A percentile compares a stretch with the other conserved stretches of the same genome.
phyloP scores from a whole-genome alignment of 202 grass and related monocot species.

The Setaria viridis region DNA sequence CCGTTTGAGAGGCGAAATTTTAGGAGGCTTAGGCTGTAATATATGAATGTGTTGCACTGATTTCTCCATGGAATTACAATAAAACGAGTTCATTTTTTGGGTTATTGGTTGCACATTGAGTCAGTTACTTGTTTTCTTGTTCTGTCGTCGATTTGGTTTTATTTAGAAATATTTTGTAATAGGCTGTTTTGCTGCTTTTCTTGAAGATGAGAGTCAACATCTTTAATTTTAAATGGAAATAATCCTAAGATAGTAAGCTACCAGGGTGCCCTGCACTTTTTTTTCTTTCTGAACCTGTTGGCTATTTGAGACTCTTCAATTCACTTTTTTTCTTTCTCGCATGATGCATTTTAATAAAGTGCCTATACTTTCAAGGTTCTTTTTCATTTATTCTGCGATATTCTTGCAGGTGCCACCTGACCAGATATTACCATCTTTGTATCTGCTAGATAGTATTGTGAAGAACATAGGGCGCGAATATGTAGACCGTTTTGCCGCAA shows the following conservation, averaged over 20 bases:
- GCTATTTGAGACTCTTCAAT: background rate
- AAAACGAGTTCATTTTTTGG: background rate
- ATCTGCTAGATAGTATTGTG: slow-evolving; percentile 98
- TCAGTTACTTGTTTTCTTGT: slow-evolving; percentile 19
- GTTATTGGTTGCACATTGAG: background rate
- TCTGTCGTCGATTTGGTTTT: slow-evolving; percentile 14
- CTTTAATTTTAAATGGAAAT: slow-evolving; percentile 39
- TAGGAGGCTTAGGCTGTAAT: background rate
- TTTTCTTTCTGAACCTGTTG: background rate
- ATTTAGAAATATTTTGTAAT: slow-evolving; percentile 1
- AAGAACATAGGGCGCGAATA: slow-evolving; percentile 96
- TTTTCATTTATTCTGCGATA: slow-evolving; percentile 43
- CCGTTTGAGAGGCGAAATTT: background rate
- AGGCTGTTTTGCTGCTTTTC: background rate
- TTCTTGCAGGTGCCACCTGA: slow-evolving; percentile 78
- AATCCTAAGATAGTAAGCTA: slow-evolving; percentile 30
- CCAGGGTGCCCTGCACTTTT: background rate
- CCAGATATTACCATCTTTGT: slow-evolving; percentile 95
- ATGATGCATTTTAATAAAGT: slow-evolving; percentile 28
- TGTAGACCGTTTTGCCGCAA: slow-evolving; percentile 69
- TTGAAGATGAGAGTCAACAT: slow-evolving; percentile 2
- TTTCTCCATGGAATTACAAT: background rate
- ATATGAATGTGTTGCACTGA: background rate
- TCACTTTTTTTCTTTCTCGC: background rate
- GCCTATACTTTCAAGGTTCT: background rate